Percentiles rank a stretch among this genome's conserved stretches.
phyloP scores from a whole-genome alignment of 2,329 filamentous ascomycete species.

The Parafenestella ontariensis region DNA sequence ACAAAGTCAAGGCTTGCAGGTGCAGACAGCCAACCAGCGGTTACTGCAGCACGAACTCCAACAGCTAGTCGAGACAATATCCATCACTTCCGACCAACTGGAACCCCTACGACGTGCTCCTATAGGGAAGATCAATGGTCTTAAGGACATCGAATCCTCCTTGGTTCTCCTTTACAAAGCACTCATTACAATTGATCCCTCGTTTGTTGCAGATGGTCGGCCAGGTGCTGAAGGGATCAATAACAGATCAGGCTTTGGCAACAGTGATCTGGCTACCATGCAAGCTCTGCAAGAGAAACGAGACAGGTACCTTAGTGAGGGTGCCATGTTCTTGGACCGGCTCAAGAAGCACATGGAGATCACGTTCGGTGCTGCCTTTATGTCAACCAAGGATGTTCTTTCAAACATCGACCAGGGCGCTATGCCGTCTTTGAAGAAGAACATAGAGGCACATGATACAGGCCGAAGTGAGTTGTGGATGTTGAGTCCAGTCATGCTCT shows the following conservation, averaged over 20 bases:
- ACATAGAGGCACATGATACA: conserved; percentile 71
- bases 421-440: conserved; percentile 66
- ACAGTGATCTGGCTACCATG: conserved; percentile 83
- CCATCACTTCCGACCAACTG: conserved; percentile 79
- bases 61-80: conserved; percentile 87
- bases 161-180: conserved; percentile 87
- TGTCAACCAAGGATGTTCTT: conserved; percentile 71
- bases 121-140: conserved; percentile 71
- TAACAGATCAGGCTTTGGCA: conserved; percentile 66
- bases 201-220: conserved; percentile 64
- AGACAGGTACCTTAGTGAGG: conserved; percentile 82
- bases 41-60: conserved; percentile 88
- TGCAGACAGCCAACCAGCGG: conserved; percentile 97
- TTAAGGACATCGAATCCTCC: conserved; percentile 79
- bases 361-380: conserved; percentile 78
- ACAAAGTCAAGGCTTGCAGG: conserved; percentile 94
- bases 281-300: conserved; percentile 93
- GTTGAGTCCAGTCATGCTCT: conserved; percentile 86
- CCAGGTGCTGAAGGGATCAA: conserved; percentile 47
- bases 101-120: conserved; percentile 76
- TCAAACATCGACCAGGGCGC: conserved; percentile 54
- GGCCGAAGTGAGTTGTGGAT: conserved; percentile 81
- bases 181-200: conserved; percentile 91
- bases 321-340: conserved; percentile 76
- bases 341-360: conserved; percentile 82